phyloP scores from a whole-genome alignment of 108 stramenopile genomes.

The Discostella pseudostelligera region DNA sequence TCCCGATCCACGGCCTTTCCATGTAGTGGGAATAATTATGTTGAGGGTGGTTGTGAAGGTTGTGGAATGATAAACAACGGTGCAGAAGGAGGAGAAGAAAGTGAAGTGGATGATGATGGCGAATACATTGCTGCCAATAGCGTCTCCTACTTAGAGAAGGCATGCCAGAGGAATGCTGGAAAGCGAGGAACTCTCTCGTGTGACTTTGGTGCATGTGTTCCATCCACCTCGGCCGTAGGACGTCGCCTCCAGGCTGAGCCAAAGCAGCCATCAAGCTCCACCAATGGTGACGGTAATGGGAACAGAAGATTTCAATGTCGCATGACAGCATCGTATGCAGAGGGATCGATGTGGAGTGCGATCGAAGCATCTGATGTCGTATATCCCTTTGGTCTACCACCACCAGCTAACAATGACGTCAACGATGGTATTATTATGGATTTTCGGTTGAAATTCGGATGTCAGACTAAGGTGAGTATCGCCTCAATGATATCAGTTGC shows the following conservation, averaged over 20 bases:
- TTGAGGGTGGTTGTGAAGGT: constrained; percentile 44
- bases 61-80: constrained; percentile 51
- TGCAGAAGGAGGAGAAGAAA: background rate
- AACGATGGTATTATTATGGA: constrained; percentile 17
- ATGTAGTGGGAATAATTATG: constrained; percentile 41
- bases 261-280: background rate
- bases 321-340: constrained; percentile 45
- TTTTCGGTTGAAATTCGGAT: constrained; percentile 87
- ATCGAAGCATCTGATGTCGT: constrained; percentile 50
- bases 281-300: background rate
- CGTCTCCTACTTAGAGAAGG: constrained; percentile 33
- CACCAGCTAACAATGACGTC: constrained; percentile 1
- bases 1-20: constrained; percentile 85
- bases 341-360: constrained; percentile 67
- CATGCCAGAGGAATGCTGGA: background rate
- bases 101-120: constrained; percentile 56
- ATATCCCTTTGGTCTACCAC: constrained; percentile 47
- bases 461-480: constrained; percentile 68
- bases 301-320: constrained; percentile 1
- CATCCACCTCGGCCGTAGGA: background rate
- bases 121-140: constrained; percentile 49
- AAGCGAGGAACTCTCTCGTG: constrained; percentile 1
- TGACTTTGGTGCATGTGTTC: constrained; percentile 23
- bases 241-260: too few species aligned
- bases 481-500: too few species aligned